phyloP scores from a whole-genome alignment of 768 basidiomycete genomes.

The Tephrocybe rancida region DNA sequence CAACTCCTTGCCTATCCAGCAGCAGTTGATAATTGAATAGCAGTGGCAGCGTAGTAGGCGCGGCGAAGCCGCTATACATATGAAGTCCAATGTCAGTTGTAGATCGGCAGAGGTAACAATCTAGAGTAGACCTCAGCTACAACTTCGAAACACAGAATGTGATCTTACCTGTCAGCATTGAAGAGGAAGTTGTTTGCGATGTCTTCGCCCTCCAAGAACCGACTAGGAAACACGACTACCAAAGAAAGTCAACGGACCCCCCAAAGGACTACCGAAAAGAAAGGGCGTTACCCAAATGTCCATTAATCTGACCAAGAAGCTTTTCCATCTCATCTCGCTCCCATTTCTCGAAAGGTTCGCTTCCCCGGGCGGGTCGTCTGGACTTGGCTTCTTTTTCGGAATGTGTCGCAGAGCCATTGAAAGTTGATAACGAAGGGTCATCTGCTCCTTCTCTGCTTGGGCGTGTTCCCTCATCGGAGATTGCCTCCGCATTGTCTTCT shows the following conservation, averaged over 20 bases:
- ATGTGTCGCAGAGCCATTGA: conserved; percentile 19
- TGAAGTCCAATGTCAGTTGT: conserved; percentile 40
- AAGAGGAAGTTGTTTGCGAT: conserved; percentile 91
- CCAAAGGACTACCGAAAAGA: background rate
- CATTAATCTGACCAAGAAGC: conserved; percentile 72
- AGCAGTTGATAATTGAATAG: too few species aligned
- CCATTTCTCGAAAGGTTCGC: conserved; percentile 78
- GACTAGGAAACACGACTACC: conserved; percentile 79
- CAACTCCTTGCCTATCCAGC: too few species aligned
- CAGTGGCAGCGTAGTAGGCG: too few species aligned
- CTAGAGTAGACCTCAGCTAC: conserved; percentile 32
- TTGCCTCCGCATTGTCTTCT: conserved; percentile 27
- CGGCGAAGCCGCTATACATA: background rate
- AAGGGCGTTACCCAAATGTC: conserved; percentile 75
- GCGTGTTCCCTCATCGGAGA: conserved; percentile 23
- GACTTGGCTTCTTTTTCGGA: conserved; percentile 38
- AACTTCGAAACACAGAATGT: conserved; percentile 4
- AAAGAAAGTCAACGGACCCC: conserved; percentile 18
- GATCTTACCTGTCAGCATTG: conserved; percentile 74
- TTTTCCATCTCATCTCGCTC: conserved; percentile 92
- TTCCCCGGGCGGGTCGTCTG: conserved; percentile 44
- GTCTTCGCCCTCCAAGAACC: conserved; percentile 94
- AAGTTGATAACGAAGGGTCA: conserved; percentile 26
- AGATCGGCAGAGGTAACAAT: conserved; percentile 75
- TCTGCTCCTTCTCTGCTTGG: conserved; percentile 34